Evolutionary conservation across 2,329 filamentous ascomycete genomes (phyloP).

Genomic region (Alternaria metachromatica): DNA sequence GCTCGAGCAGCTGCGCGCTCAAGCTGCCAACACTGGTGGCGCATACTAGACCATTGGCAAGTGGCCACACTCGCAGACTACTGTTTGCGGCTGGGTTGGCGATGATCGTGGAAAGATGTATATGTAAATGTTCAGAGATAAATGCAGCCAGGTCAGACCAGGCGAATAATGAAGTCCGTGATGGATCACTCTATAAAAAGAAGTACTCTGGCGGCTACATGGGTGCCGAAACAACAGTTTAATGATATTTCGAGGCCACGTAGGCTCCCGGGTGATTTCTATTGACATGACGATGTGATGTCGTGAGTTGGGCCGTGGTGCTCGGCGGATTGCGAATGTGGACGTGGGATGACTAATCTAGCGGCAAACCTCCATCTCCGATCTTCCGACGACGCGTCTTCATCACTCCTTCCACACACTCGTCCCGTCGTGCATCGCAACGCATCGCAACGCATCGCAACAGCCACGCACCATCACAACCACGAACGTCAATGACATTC

Average conservation of each 20-base stretch:
- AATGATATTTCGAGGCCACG: rapidly evolving
- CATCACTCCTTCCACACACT: not conserved
- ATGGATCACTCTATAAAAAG: no score
- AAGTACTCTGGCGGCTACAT: no score
- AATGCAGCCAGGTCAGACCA: no score
- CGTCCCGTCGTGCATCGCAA: not conserved
- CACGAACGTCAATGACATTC: not conserved
- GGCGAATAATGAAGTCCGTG: no score
- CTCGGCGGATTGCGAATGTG: not conserved
- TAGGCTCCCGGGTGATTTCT: not conserved
- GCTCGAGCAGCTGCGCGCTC: not conserved
- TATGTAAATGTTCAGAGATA: no score
- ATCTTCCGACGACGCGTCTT: not conserved
- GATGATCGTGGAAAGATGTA: not conserved
- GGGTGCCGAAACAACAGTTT: not conserved
- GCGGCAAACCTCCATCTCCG: not conserved
- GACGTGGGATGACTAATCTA: not conserved
- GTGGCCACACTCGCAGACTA: not conserved
- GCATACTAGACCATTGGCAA: not conserved
- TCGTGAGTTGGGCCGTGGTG: no score
- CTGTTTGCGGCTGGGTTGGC: not conserved
- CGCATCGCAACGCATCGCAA: not conserved
- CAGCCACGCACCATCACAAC: not conserved
- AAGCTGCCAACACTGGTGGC: not conserved
- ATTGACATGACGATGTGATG: not conserved